Base-by-base conservation (phyloP, 495 filamentous ascomycete genomes). In the Friedmanniomyces endolithicus region DNA sequence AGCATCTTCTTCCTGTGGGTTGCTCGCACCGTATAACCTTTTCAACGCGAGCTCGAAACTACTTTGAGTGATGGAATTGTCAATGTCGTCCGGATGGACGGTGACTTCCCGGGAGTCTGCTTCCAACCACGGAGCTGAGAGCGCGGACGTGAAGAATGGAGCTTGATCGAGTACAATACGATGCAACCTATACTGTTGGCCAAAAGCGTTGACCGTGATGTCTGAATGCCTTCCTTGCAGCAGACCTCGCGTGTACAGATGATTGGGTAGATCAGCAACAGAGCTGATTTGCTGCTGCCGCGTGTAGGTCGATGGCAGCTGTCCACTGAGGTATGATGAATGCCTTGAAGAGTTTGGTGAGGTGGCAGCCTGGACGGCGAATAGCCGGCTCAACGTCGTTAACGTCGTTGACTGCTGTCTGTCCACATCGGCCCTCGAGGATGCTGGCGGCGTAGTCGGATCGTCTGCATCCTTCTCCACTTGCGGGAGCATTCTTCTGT, bases 81-180 rank as follows among this genome's bases (percentile, higher is more conserved):
- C 78, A 16, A 81, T 69, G 19, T 75, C 72, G 54, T 81, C 78
- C 2, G 79, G 78, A 40, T 74, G 73, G n/a, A 81, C 64, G 3
- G 70, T 71, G 19, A 81, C 71, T 55, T 81, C 78, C 39, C 70
- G 75, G 2, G 75, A 69, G 17, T 68, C 69, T 45, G 74, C 74
- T 57, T 81, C 78, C 25, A 73, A 61, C 78, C 78, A 81, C n/a
- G 78, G 78, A 41, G 71, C 77, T 22, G 77, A 78, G 23, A 81
- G 64, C 48, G 71, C 75, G 11, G 73, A 74, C 1, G 74, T 70
- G 63, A 81, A 81, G 68, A 78, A 81, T 0, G 78, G 77, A 4
- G 78, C 75, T 31, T 75, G 75, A 61, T 81, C 78, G 17, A 81
- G 72, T 31, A 81, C 68, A 22, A 81, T 62, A 0, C 78, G 72